Base-by-base conservation (phyloP, 2,329 filamentous ascomycete genomes). In the Colletotrichum eleusines region DNA sequence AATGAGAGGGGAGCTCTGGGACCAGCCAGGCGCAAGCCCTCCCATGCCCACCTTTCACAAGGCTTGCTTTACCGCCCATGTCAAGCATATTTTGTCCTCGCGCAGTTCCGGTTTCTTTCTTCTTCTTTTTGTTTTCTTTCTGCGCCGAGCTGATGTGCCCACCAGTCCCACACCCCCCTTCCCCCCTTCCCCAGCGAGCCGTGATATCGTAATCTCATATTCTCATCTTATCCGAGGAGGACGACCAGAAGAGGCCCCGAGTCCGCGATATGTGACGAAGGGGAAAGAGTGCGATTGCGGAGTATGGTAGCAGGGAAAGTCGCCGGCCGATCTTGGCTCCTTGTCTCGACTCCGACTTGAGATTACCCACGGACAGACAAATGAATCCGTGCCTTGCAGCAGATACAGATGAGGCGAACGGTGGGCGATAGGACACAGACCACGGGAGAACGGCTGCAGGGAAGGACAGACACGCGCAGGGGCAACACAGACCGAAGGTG, bases 11-110 rank as follows among this genome's bases (percentile, higher is more conserved):
- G 46, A 16, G 31, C 51, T 50, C 50, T 20, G 26, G 33, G 40
- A 48, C 38, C 55, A 69, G 69, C 53, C 64, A 69, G 53, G 33
- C 59, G 68, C 58, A 70, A 72, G 40, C 65, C 66, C 59, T 63
- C 60, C 16, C 33, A 18, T 63, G 60, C 57, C 66, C 76, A 77
- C 81, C 80, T 82, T 81, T 82, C 80, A 81, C 75, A 76, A 76
- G 71, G 76, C 76, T 75, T 73, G 76, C 78, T 74, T 82, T 81
- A 77, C 80, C 81, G 81, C 81, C 79, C 76, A 75, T 73, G 72
- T 67, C 44, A 44, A 59, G 59, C 76, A 75, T 73, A 69, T 67
- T 38, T 35, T 64, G 55, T 42, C 28, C 44, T 69, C 53, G 42
- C 51, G 28, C n/a, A 54, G 64, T 59, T 51, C 69, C 68, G 58